Base-by-base conservation (phyloP, 371 early-diverging fungal genomes). In the Coemansia sp. region DNA sequence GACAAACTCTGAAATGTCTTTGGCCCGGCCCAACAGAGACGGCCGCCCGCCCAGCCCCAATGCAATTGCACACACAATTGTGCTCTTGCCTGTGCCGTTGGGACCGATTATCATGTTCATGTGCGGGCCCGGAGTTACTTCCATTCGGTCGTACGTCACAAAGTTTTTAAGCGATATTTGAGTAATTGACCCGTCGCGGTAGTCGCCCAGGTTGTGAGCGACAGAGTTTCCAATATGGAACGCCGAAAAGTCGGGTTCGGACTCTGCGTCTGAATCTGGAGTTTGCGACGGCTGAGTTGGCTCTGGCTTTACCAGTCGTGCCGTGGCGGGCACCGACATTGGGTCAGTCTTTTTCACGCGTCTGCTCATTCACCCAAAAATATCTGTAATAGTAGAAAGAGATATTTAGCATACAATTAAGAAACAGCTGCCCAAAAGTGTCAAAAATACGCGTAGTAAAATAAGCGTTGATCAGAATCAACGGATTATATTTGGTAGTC, bases 21-120 rank as follows among this genome's bases (percentile, higher is more conserved):
- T 93, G 8, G 92, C 91, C 59, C 97, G 85, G 12, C 94, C 96
- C 17, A 97, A 82, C 1, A 92, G 89, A 39, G 89, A 85, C 11
- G 97, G 89, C 46, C 87, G 83, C 7, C 98, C 97, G 26, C 95
- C 98, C 12, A 99, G 88, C 0, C 97, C 97, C 32, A 99, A 85
- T 3, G 95, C 97, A 39, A 99, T 90, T 0, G 99, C 99, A 79
- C 96, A 96, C 0, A 99, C 98, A 39, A 99, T 90, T 0, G 97
- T 94, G 55, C 94, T 93, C 82, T 99, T 99, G 58, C 99, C 99
- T 0, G 99, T 97, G 19, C 99, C 99, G 74, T 96, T 97, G 3
- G 96, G 96, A 3, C 95, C 97, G 49, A 97, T 92, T 46, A 98
- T 92, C 97, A 98, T 96, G 80, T 98, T 98, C 78, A 98, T 83